Conservation (phyloP, 2,329 filamentous ascomycete species). For the Cytospora mali region DNA sequence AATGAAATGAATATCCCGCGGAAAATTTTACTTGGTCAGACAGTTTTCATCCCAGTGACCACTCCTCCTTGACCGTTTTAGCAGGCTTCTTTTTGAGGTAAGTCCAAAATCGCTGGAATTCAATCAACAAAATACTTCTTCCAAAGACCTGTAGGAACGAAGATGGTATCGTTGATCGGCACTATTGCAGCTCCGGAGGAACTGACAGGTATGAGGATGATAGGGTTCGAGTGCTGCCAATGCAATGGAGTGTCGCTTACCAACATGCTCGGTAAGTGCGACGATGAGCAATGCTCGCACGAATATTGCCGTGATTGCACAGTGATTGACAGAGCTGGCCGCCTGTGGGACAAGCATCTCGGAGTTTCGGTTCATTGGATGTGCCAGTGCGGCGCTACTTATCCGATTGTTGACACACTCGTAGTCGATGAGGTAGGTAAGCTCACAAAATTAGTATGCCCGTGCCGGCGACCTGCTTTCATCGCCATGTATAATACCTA, state of each 20-base stretch:
- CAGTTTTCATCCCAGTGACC: not conserved
- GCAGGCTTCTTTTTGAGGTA: not conserved
- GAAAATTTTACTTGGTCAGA: not conserved
- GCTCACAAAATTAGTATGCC: not conserved
- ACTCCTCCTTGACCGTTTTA: not conserved
- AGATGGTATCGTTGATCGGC: not conserved
- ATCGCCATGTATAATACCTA: conserved; percentile 6
- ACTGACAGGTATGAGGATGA: not conserved
- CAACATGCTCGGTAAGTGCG: not conserved
- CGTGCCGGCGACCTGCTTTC: not conserved
- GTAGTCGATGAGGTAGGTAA: not conserved
- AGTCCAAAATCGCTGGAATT: not conserved
- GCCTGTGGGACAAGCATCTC: not conserved
- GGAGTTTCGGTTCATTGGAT: not conserved
- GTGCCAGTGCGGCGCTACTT: not conserved
- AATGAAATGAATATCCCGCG: not conserved
- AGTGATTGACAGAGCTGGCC: not conserved
- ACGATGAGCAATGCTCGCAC: not conserved
- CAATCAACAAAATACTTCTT: not conserved
- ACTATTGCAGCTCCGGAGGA: not conserved
- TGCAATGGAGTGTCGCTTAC: conserved; percentile 1
- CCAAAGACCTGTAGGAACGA: not conserved
- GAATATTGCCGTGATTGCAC: not conserved
- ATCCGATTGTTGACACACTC: not conserved
- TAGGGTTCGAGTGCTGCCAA: conserved; percentile 4